Evolutionary conservation across 1,139 yeast species (phyloP), one percentile per base, ranked within the genome.

Genomic region (Suhomyces taliae): DNA sequence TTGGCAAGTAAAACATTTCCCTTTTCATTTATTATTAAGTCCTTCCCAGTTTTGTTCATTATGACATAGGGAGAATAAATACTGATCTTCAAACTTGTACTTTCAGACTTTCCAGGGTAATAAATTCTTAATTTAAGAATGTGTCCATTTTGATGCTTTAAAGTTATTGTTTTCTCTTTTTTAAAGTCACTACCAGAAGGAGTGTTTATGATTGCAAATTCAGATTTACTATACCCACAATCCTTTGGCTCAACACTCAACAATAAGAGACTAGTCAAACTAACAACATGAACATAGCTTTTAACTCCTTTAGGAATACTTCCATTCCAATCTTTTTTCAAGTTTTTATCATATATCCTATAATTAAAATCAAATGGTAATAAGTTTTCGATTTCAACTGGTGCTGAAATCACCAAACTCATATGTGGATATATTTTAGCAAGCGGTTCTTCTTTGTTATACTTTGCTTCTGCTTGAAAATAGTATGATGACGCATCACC

Each of bases 21-120:
- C 37, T 74, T 75, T 45, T 90, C 91, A 51, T 66, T 66, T 29
- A 91, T 66, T 41, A 74, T 76, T 12, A 93, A 56, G 55, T 83
- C 82, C 53, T 79, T 78, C 1, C 89, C 90, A 0, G 97, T 88
- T 59, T 87, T 77, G 65, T 95, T 95, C 53, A 91, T 73, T 32
- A 93, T 69, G 39, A 93, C 76, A 59, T 93, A 93, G 0, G 98
- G 98, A 0, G 96, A 73, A 61, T 82, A 90, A 12, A 93, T 74
- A n/a, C 82, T 81, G 1, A 90, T 79, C 57, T 74, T 81, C 44
- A 81, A 64, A 50, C 87, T 85, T 4, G 83, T 78, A 43, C 78
- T 74, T 19, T 64, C 65, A 1, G 55, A 54, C 43, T 54, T 76
- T 66, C 59, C 78, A 58, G 81, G 81, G 60, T 90, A 93, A 52